A percentile compares a stretch with the other conserved stretches of the same genome.
Evolutionary conservation across 2,329 filamentous ascomycete species (phyloP).

Genomic region (Cladorrhinum sp.): DNA sequence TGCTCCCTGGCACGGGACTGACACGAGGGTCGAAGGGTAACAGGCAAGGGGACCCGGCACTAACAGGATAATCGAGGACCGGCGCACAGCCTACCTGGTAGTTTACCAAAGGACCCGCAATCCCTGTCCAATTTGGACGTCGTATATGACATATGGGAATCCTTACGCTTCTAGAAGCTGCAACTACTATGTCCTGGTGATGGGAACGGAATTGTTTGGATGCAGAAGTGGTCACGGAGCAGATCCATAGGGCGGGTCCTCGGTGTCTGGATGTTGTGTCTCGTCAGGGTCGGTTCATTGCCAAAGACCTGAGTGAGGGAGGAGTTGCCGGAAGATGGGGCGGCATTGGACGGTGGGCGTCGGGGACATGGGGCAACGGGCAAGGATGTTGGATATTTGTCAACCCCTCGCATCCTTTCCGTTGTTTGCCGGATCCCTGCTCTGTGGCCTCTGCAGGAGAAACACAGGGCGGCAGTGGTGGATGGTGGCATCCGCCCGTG

Average conservation of each 20-base stretch:
- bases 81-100: neutral
- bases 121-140: neutral
- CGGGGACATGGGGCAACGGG: neutral
- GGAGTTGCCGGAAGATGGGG: neutral
- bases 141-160: neutral
- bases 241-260: constrained; percentile 4
- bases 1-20: neutral
- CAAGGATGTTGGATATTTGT: constrained; percentile 1
- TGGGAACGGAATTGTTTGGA: neutral
- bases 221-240: neutral
- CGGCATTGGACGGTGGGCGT: neutral
- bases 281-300: too few relatives aligned
- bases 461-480: constrained; percentile 13
- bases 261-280: constrained; percentile 5
- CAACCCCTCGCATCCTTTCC: constrained; percentile 1
- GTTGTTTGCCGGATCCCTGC: constrained; percentile 18
- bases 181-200: neutral
- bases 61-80: neutral
- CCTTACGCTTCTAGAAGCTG: neutral
- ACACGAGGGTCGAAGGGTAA: neutral
- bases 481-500: constrained; percentile 19
- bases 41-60: neutral
- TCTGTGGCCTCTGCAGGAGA: constrained; percentile 15
- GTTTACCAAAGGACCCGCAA: neutral
- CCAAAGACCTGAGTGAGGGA: too few relatives aligned